phyloP scores from a whole-genome alignment of 2,329 filamentous ascomycete genomes.

The Ploettnerulaceae sp. region DNA sequence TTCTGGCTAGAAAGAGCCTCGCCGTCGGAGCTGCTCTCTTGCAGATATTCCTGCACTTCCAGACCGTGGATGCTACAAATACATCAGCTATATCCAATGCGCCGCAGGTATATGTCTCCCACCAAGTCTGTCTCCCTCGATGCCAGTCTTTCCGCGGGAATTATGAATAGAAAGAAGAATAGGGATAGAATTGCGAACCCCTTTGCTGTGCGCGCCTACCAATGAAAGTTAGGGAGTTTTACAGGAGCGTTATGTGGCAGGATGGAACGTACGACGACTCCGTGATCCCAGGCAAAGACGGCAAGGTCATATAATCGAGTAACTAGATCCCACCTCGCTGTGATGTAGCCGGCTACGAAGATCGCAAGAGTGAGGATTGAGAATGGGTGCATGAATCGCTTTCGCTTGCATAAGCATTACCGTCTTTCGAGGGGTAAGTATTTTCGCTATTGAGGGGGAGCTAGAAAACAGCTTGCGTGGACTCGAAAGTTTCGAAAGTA shows the following conservation, averaged over 20 bases:
- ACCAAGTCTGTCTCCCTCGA: constrained; percentile 75
- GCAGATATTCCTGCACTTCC: constrained; percentile 81
- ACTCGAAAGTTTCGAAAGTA: constrained; percentile 2
- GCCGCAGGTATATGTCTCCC: constrained; percentile 36
- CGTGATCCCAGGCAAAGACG: constrained; percentile 97
- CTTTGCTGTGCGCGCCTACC: constrained; percentile 75
- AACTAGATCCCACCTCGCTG: constrained; percentile 97
- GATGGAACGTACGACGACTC: constrained; percentile 70
- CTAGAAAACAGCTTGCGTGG: constrained; percentile 10
- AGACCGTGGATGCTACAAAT: constrained; percentile 70
- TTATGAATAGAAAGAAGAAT: constrained; percentile 76
- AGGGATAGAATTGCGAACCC: constrained; percentile 78
- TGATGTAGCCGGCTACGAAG: constrained; percentile 99
- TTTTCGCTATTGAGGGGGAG: neutral
- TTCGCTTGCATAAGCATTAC: constrained; percentile 32
- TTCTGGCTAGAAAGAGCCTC: constrained; percentile 77
- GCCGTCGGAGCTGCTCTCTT: constrained; percentile 86
- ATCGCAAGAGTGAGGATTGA: constrained; percentile 93
- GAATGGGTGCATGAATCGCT: constrained; percentile 82
- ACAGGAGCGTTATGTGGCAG: neutral
- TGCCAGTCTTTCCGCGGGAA: constrained; percentile 81
- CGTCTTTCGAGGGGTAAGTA: constrained; percentile 5
- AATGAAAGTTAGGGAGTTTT: constrained; percentile 14
- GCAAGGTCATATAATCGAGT: constrained; percentile 95
- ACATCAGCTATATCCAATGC: constrained; percentile 23